Evolutionary conservation across 192 early-diverging fungal genomes (phyloP), one percentile per base, ranked within the genome.

Genomic region (Coemansia sp.): DNA sequence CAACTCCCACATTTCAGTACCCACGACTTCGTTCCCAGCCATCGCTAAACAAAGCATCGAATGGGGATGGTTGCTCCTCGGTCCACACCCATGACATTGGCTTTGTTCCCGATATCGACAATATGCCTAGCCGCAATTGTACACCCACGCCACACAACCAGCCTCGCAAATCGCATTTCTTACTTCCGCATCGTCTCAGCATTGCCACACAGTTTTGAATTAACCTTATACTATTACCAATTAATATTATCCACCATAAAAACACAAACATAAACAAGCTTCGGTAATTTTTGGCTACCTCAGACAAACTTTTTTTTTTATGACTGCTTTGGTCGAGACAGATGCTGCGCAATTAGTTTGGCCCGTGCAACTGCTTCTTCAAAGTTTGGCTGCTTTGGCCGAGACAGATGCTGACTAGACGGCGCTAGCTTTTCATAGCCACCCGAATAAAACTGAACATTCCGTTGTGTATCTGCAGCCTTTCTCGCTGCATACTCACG

Each of bases 11-110:
- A 4, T 28, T 54, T n/a, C 14, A 21, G 8, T 75, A 75, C 28
- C 72, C 72, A 31, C 65, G 65, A 6, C 55, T 75, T 11, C 72
- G 72, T 50, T 75, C 72, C 15, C 72, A 75, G 65, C 72, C 72
- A 3, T 65, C 65, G 30, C 72, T 61, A 6, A 40, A 61, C 45
- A 55, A 36, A 26, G 50, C 60, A 3, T 21, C 44, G 21, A 53
- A 40, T 7, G 46, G 10, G 21, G 56, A 58, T 14, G 59, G 39
- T 31, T 43, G 33, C 40, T 53, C 59, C 9, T 30, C 40, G 14
- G 23, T 38, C 14, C 50, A 19, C 0, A 39, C 52, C 10, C 20
- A 55, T 16, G 63, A 65, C 10, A 51, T 55, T 12, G 43, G 36
- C 10, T 61, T 62, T 58, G 72, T 65, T 18, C 59, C 72, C 2